phyloP scores from a whole-genome alignment of 225 moss, liverwort and hornwort genomes.

The Physcomitrium patens region DNA sequence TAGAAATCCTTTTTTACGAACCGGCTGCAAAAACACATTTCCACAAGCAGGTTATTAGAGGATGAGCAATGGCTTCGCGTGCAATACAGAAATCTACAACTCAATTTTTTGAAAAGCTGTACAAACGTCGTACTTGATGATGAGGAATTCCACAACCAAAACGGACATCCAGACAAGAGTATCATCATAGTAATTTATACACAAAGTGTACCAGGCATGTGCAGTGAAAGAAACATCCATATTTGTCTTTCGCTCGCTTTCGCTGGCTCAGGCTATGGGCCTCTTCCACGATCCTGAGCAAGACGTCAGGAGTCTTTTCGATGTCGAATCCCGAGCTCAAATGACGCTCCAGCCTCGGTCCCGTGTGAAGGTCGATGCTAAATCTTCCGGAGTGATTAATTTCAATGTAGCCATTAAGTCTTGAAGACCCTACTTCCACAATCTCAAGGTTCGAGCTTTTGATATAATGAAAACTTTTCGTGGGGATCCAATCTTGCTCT shows the following conservation, averaged over 20 bases:
- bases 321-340: conserved; percentile 41
- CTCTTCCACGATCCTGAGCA: conserved; percentile 64
- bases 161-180: conserved; percentile 1
- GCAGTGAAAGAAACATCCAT: conserved; percentile 52
- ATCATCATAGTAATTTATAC: not conserved
- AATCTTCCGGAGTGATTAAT: conserved; percentile 63
- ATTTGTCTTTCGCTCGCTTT: conserved; percentile 43
- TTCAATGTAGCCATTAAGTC: conserved; percentile 55
- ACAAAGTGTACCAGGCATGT: conserved; percentile 58
- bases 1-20: conserved; percentile 51
- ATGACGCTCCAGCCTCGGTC: conserved; percentile 61
- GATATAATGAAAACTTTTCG: conserved; percentile 56
- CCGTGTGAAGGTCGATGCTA: conserved; percentile 62
- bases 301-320: conserved; percentile 64
- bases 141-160: not conserved
- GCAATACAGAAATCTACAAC: too few species aligned
- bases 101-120: too few species aligned
- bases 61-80: not conserved
- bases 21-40: conserved; percentile 46
- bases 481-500: conserved; percentile 56
- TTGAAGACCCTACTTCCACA: conserved; percentile 45
- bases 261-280: conserved; percentile 51
- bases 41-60: not conserved
- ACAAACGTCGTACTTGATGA: not conserved
- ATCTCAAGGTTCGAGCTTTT: conserved; percentile 54